Conservation (phyloP, 2,329 filamentous ascomycete genomes). For the Emmonsiellopsis sp. region DNA sequence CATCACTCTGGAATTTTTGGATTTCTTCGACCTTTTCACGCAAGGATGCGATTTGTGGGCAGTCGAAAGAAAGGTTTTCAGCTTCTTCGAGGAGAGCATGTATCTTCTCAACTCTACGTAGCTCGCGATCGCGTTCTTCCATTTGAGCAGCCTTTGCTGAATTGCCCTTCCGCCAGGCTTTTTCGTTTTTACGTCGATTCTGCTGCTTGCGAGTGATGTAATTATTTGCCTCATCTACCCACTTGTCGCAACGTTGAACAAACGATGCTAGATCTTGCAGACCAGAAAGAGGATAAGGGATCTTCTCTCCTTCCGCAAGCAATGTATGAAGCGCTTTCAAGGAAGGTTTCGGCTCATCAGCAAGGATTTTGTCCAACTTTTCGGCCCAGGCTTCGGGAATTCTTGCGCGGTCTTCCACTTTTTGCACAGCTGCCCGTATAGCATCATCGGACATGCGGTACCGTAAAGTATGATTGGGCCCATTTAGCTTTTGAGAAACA, state of each 20-base stretch:
- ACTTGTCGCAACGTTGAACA: conserved; percentile 93
- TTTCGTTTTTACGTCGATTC: conserved; percentile 91
- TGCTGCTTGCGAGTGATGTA: conserved; percentile 97
- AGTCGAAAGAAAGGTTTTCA: conserved; percentile 83
- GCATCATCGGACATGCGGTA: conserved; percentile 69
- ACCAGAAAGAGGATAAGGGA: conserved; percentile 79
- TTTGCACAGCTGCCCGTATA: conserved; percentile 59
- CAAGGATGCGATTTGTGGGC: conserved; percentile 77
- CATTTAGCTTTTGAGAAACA: conserved; percentile 58
- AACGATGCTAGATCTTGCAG: conserved; percentile 75
- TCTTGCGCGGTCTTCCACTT: conserved; percentile 75
- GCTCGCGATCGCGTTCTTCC: conserved; percentile 74
- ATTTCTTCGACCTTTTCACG: conserved; percentile 80
- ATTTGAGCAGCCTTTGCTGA: conserved; percentile 65
- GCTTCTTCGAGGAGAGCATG: conserved; percentile 74
- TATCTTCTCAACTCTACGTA: conserved; percentile 83
- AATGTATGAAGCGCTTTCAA: conserved; percentile 78
- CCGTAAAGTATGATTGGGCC: conserved; percentile 62
- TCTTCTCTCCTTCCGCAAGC: conserved; percentile 88
- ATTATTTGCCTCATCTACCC: conserved; percentile 93
- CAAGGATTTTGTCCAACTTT: conserved; percentile 75
- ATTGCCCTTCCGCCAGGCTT: conserved; percentile 66
- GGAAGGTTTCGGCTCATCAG: conserved; percentile 74
- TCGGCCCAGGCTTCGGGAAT: conserved; percentile 83
- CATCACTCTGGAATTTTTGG: conserved; percentile 71